phyloP scores from a whole-genome alignment of 306 rosid genomes.

The Casuarina glauca region DNA sequence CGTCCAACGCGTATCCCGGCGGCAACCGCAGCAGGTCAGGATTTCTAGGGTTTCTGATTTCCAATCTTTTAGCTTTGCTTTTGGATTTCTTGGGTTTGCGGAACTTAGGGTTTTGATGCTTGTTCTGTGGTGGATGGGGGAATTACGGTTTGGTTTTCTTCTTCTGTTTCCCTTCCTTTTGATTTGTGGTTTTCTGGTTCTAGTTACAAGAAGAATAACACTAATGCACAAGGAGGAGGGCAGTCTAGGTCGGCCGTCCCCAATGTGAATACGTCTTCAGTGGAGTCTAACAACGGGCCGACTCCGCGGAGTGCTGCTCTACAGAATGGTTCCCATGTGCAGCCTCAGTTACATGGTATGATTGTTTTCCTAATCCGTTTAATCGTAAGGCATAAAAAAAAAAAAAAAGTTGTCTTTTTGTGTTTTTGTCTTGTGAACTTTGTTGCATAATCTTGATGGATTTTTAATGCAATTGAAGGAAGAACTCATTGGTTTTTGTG shows the following conservation, averaged over 20 bases:
- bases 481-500: neutral
- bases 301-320: conserved; percentile 36
- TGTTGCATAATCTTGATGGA: conserved; percentile 24
- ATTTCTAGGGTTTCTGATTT: conserved; percentile 19
- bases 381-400: too few species aligned
- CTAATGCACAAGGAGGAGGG: conserved; percentile 92
- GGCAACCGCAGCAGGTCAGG: conserved; percentile 65
- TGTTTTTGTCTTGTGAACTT: conserved; percentile 7
- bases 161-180: neutral
- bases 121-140: neutral
- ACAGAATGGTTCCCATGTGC: conserved; percentile 65
- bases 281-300: conserved; percentile 50
- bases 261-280: conserved; percentile 39
- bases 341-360: conserved; percentile 64
- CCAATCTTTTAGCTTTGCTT: neutral
- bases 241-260: conserved; percentile 69
- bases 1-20: conserved; percentile 40
- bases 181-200: conserved; percentile 2
- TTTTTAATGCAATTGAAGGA: conserved; percentile 8
- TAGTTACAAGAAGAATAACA: conserved; percentile 71
- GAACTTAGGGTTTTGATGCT: neutral
- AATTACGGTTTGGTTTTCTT: conserved; percentile 8
- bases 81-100: conserved; percentile 8
- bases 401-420: neutral
- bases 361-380: neutral